Conservation (phyloP, 2,329 filamentous ascomycete species). For the Ophiognomonia clavigignenti-juglandacearum region DNA sequence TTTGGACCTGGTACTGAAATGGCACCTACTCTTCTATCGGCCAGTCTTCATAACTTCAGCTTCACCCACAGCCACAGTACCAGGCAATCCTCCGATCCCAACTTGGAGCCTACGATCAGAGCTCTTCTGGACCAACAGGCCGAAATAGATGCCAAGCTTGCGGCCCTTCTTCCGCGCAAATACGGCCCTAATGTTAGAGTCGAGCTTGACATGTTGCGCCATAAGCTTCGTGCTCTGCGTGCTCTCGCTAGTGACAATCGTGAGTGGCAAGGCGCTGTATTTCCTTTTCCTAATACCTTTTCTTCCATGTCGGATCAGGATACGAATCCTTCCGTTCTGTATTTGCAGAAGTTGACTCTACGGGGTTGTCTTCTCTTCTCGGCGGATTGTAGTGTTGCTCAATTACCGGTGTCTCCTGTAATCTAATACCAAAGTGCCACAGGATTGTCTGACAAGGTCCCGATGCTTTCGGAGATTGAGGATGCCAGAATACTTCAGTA, state of each 20-base stretch:
- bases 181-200: slow-evolving; percentile 42
- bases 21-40: slow-evolving; percentile 9
- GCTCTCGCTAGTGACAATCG: slow-evolving; percentile 44
- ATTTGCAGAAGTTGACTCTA: too few species aligned
- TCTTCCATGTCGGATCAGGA: slow-evolving; percentile 1
- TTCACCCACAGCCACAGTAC: slow-evolving; percentile 15
- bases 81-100: slow-evolving; percentile 30
- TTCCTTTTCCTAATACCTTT: background rate
- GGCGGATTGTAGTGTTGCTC: background rate
- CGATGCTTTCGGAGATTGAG: slow-evolving; percentile 48
- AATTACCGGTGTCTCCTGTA: slow-evolving; percentile 8
- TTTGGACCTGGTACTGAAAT: slow-evolving; percentile 5
- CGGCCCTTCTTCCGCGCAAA: slow-evolving; percentile 41
- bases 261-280: slow-evolving; percentile 29
- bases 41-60: slow-evolving; percentile 4
- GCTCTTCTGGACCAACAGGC: slow-evolving; percentile 47
- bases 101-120: slow-evolving; percentile 39
- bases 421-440: slow-evolving; percentile 25
- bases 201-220: slow-evolving; percentile 51
- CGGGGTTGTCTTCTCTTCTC: background rate
- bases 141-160: slow-evolving; percentile 47
- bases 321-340: background rate
- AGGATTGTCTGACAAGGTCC: slow-evolving; percentile 32
- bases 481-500: slow-evolving; percentile 54
- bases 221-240: slow-evolving; percentile 48